phyloP scores from a whole-genome alignment of 345 rosid genomes.

The Durio zibethinus region DNA sequence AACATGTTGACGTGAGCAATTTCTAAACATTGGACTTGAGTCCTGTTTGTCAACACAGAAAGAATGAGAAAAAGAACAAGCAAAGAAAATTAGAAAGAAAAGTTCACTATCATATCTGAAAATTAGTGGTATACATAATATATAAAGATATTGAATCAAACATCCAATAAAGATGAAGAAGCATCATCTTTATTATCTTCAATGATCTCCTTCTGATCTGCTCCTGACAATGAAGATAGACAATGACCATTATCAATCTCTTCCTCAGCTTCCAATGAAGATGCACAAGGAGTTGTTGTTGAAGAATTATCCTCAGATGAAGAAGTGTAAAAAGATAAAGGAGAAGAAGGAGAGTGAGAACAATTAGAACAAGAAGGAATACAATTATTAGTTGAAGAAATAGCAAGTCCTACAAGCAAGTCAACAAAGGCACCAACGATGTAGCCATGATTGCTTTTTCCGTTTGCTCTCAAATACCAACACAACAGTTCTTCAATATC shows the following conservation, averaged over 20 bases:
- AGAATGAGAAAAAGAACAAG: background rate
- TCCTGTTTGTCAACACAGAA: background rate
- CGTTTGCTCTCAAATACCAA: slow-evolving; percentile 67
- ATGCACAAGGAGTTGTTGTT: slow-evolving; percentile 19
- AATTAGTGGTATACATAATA: slow-evolving; percentile 22
- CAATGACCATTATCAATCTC: slow-evolving; percentile 28
- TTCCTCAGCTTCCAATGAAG: slow-evolving; percentile 27
- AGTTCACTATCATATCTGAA: slow-evolving; percentile 14
- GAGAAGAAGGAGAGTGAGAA: slow-evolving; percentile 54
- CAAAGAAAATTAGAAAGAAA: background rate
- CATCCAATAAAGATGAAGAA: slow-evolving; percentile 12
- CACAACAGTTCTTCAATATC: slow-evolving; percentile 64
- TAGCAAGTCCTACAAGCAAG: slow-evolving; percentile 47
- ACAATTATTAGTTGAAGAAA: slow-evolving; percentile 29
- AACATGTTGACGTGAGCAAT: slow-evolving; percentile 1
- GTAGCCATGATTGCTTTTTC: slow-evolving; percentile 58
- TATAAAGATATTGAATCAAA: slow-evolving; percentile 8
- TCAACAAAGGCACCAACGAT: slow-evolving; percentile 83
- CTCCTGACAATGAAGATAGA: slow-evolving; percentile 26
- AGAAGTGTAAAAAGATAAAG: slow-evolving; percentile 42
- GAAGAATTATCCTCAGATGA: slow-evolving; percentile 34
- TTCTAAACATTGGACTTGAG: background rate
- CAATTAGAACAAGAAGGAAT: slow-evolving; percentile 38
- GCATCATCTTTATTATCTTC: background rate
- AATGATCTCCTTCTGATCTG: slow-evolving; percentile 25